Base-by-base conservation (phyloP, 495 filamentous ascomycete species). In the Geopyxis carbonaria region DNA sequence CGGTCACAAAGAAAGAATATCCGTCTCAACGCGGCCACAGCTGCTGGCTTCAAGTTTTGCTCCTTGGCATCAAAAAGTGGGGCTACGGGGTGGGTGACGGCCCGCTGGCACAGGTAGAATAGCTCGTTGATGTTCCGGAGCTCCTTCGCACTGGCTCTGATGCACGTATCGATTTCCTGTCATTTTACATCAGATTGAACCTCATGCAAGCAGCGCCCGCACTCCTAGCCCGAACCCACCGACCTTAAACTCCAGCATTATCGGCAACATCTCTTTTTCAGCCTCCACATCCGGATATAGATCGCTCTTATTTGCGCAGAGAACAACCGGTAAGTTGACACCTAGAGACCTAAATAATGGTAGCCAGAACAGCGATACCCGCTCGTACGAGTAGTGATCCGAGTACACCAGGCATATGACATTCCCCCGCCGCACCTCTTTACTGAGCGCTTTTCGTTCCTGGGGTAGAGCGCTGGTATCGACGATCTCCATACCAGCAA, bases 211-310 rank as follows among this genome's bases (percentile, higher is more conserved):
- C 22, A 5, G 5, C 5, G 2, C n/a, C 24, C 31, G 15, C 10
- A 15, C 11, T 23, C 31, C 42, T 16, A 30, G 6, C 47, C 50
- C 49, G n/a, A n/a, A n/a, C n/a, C n/a, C n/a, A n/a, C n/a, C n/a
- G n/a, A n/a, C n/a, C n/a, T 93, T 89, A 65, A 95, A 97, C 59
- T 97, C 89, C 30, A 79, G 73, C 89, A 97, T 95, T 47, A 95
- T 75, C 2, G 89, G 91, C 35, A 97, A 64, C 91, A 97, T 97
- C 63, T 97, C 89, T 53, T 94, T 86, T 51, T 87, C 79, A 8
- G 92, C 69, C 9, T 93, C 78, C 30, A 74, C 74, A 50, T 70
- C 70, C 16, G 66, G 66, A 5, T 70, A 70, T 24, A 93, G 68
- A 51, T 97, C 89, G 14, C 83, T 78, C 59, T 97, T 97, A 65